These are phyloP conservation scores for Penicillium brevicompactum DNA, from an alignment of 2,329 filamentous ascomycete species.

Conservation along the genomic window DNA sequence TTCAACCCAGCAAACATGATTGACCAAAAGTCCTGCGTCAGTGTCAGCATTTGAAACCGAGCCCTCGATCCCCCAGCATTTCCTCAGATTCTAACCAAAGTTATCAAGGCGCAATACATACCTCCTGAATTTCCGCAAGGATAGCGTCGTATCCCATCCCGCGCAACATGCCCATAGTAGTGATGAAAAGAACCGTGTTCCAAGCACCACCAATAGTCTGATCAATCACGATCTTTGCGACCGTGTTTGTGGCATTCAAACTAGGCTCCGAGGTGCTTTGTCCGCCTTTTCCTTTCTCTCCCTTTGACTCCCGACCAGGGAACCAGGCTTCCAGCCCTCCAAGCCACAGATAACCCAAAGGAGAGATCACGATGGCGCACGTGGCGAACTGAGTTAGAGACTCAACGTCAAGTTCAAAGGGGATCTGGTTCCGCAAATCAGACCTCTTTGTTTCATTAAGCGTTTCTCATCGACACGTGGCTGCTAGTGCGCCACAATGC, in stretches of 20 bases:
- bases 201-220: conserved; percentile 59
- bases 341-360: conserved; percentile 63
- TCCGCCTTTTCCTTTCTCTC: conserved; percentile 15
- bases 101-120: conserved; percentile 17
- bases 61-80: neutral
- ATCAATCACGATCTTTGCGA: conserved; percentile 61
- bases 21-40: conserved; percentile 36
- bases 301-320: conserved; percentile 41
- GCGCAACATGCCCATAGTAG: conserved; percentile 54
- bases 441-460: no score
- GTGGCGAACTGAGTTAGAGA: conserved; percentile 58
- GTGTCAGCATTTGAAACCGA: neutral
- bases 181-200: conserved; percentile 60
- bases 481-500: no score
- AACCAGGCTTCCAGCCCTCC: conserved; percentile 56
- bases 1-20: conserved; percentile 43
- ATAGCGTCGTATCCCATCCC: conserved; percentile 38
- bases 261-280: conserved; percentile 10
- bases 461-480: no score
- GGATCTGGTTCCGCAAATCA: conserved; percentile 28
- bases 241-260: conserved; percentile 35
- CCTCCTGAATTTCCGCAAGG: conserved; percentile 35
- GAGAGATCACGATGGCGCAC: conserved; percentile 56
- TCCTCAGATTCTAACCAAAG: neutral
- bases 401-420: conserved; percentile 51